These are phyloP conservation scores for Leccinum cinnamomeum DNA, from an alignment of 1,284 basidiomycete genomes.

Conservation along the genomic window DNA sequence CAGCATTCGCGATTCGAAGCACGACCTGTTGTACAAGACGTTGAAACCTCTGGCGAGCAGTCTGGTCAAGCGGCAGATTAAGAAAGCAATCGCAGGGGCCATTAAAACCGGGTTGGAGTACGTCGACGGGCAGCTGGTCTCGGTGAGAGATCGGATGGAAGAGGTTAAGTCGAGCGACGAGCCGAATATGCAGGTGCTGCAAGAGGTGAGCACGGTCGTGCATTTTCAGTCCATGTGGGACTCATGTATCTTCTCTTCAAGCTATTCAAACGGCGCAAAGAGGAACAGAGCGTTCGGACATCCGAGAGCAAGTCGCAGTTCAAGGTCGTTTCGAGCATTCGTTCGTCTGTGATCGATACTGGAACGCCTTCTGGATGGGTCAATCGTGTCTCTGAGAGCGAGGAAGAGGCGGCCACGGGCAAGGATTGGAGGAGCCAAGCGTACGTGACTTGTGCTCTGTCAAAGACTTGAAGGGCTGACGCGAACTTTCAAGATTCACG, in stretches of 20 bases:
- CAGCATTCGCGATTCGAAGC: conserved; percentile 89
- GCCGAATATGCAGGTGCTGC: conserved; percentile 55
- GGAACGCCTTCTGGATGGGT: conserved; percentile 75
- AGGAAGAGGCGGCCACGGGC: conserved; percentile 48
- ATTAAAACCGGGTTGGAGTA: conserved; percentile 84
- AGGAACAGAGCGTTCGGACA: conserved; percentile 44
- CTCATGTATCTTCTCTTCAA: conserved; percentile 23
- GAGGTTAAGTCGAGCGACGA: conserved; percentile 66
- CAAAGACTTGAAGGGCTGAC: conserved; percentile 3
- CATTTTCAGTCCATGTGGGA: neutral
- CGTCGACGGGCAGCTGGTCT: conserved; percentile 84
- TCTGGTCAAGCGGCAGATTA: conserved; percentile 89
- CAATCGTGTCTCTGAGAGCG: conserved; percentile 60
- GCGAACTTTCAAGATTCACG: conserved; percentile 15
- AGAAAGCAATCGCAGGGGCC: conserved; percentile 78
- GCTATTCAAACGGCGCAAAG: conserved; percentile 59
- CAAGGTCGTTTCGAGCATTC: conserved; percentile 67
- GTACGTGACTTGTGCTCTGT: conserved; percentile 35
- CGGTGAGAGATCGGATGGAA: conserved; percentile 73
- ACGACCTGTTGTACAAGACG: conserved; percentile 89
- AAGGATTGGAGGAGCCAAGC: conserved; percentile 70
- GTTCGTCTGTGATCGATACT: conserved; percentile 60
- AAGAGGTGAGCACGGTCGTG: conserved; percentile 48
- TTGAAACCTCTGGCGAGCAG: conserved; percentile 71
- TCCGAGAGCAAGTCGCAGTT: conserved; percentile 60